These are phyloP conservation scores for Ogataea paradorogensis DNA, from an alignment of 805 yeast genomes.

Conservation along the genomic window DNA sequence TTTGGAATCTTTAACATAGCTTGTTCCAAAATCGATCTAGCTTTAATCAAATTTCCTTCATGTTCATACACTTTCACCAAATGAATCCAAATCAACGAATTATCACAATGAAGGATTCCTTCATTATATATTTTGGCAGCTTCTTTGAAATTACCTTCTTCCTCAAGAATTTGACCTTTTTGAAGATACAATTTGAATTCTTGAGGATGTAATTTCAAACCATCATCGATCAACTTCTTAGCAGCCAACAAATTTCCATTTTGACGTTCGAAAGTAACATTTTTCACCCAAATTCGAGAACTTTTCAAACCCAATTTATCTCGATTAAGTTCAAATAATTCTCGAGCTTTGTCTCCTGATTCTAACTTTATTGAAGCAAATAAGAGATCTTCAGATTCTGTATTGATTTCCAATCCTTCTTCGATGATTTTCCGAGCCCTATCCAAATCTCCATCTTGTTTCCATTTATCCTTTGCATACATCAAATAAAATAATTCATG, in stretches of 20 bases:
- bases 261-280: conserved; percentile 50
- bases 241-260: conserved; percentile 37
- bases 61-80: conserved; percentile 48
- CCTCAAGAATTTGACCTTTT: conserved; percentile 52
- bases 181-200: conserved; percentile 58
- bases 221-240: conserved; percentile 41
- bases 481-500: conserved; percentile 54
- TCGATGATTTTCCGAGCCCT: conserved; percentile 54
- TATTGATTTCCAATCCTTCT: conserved; percentile 42
- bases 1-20: conserved; percentile 53
- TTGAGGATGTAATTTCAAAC: conserved; percentile 46
- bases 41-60: conserved; percentile 46
- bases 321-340: conserved; percentile 33
- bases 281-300: conserved; percentile 60
- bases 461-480: conserved; percentile 73
- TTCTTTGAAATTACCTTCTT: conserved; percentile 27
- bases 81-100: conserved; percentile 51
- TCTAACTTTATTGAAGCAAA: conserved; percentile 71
- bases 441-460: conserved; percentile 39
- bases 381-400: conserved; percentile 57
- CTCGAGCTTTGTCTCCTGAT: conserved; percentile 35
- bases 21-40: conserved; percentile 70
- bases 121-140: conserved; percentile 47
- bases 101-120: conserved; percentile 51
- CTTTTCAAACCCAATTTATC: conserved; percentile 24